A percentile compares a stretch with the other conserved stretches of the same genome.
Evolutionary conservation across 768 basidiomycete genomes (phyloP).

Genomic region (Crucibulum laeve): DNA sequence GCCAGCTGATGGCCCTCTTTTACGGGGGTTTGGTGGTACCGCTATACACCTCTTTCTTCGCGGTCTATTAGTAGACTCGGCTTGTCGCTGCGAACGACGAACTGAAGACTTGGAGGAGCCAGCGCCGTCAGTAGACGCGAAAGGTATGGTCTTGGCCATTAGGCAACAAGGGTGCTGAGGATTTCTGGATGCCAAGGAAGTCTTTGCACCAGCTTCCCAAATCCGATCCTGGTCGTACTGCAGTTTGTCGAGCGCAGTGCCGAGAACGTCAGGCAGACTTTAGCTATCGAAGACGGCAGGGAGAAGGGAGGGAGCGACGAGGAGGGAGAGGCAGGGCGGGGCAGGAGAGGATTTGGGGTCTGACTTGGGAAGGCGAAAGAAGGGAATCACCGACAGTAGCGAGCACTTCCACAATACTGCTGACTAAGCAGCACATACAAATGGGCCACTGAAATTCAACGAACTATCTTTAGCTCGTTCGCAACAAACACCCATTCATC

Average conservation of each 20-base stretch:
- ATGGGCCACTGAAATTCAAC: too few relatives aligned
- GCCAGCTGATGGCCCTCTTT: constrained; percentile 33
- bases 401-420: constrained; percentile 4
- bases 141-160: constrained; percentile 53
- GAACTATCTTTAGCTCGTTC: constrained; percentile 1
- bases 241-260: not conserved
- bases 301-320: constrained; percentile 13
- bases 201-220: not conserved
- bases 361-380: constrained; percentile 11
- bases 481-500: not conserved
- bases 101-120: constrained; percentile 14
- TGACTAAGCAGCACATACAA: constrained; percentile 9
- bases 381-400: constrained; percentile 11
- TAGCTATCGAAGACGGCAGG: constrained; percentile 12
- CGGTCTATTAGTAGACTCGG: not conserved
- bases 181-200: constrained; percentile 29
- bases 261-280: not conserved
- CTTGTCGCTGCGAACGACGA: constrained; percentile 2
- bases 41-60: not conserved
- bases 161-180: constrained; percentile 28
- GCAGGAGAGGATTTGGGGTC: constrained; percentile 10
- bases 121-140: constrained; percentile 21
- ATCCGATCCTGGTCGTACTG: not conserved
- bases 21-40: not conserved
- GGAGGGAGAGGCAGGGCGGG: constrained; percentile 10